phyloP scores from a whole-genome alignment of 106 monocot species.

The Xerophyta viscosa region DNA sequence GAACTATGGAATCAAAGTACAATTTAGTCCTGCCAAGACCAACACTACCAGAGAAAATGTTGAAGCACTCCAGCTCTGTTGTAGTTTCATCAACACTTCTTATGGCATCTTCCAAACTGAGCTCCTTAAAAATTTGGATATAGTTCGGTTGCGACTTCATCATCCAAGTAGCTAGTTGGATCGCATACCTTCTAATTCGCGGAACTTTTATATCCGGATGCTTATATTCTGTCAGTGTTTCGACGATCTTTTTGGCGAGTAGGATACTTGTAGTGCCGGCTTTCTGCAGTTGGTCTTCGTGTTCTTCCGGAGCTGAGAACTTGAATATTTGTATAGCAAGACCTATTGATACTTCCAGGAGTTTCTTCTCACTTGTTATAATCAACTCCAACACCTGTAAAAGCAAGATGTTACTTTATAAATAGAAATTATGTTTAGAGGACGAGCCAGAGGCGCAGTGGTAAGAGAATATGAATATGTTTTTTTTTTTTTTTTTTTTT shows the following conservation, averaged over 20 bases:
- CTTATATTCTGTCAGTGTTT: constrained; percentile 28
- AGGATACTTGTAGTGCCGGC: constrained; percentile 15
- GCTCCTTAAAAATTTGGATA: constrained; percentile 16
- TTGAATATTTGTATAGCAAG: constrained; percentile 45
- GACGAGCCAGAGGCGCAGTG: background rate
- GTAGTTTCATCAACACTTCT: constrained; percentile 42
- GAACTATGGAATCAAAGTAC: constrained; percentile 21
- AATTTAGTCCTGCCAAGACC: constrained; percentile 26
- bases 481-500: too few relatives aligned
- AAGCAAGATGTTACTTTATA: background rate
- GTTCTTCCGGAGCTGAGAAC: constrained; percentile 20
- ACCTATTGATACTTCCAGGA: constrained; percentile 53
- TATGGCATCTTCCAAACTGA: constrained; percentile 17
- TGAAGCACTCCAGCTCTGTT: constrained; percentile 58
- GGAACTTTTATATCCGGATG: constrained; percentile 46
- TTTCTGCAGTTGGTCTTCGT: constrained; percentile 16
- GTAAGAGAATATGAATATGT: too few relatives aligned
- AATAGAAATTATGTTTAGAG: background rate
- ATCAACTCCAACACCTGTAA: constrained; percentile 37
- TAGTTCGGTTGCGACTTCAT: constrained; percentile 35
- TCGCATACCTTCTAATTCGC: constrained; percentile 53
- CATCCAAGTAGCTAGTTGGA: constrained; percentile 42
- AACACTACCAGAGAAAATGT: constrained; percentile 49
- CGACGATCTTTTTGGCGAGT: constrained; percentile 23
- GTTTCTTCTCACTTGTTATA: constrained; percentile 24